Conservation (phyloP, 805 yeast species). For the Metschnikowia sp. region DNA sequence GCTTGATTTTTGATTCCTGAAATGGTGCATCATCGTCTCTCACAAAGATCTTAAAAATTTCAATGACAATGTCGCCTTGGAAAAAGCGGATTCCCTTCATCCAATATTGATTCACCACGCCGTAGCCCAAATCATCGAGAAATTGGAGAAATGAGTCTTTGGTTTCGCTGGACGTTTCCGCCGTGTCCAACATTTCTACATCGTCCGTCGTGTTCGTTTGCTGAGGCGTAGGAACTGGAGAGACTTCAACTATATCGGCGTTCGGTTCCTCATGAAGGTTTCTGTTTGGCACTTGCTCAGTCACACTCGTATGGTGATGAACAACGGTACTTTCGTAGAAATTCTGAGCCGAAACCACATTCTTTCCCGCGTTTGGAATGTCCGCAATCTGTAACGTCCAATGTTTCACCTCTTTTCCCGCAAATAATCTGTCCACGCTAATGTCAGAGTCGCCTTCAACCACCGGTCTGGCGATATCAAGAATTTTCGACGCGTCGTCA, state of each 20-base stretch:
- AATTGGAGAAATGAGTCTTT: slow-evolving; percentile 40
- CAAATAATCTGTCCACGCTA: slow-evolving; percentile 30
- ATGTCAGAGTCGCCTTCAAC: slow-evolving; percentile 19
- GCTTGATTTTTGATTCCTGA: slow-evolving; percentile 25
- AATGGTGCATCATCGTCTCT: slow-evolving; percentile 28
- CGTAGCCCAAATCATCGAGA: slow-evolving; percentile 69
- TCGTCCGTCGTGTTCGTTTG: background rate
- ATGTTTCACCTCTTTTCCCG: slow-evolving; percentile 24
- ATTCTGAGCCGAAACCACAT: slow-evolving; percentile 59
- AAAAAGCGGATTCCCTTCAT: slow-evolving; percentile 59
- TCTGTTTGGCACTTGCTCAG: background rate
- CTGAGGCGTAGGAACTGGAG: background rate
- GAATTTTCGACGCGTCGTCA: slow-evolving; percentile 19
- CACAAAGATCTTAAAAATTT: slow-evolving; percentile 47
- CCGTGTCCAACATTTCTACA: background rate
- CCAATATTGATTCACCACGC: slow-evolving; percentile 59
- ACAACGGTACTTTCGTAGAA: slow-evolving; percentile 58
- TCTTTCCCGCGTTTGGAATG: slow-evolving; percentile 72
- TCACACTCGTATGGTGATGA: slow-evolving; percentile 41
- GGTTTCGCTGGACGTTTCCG: background rate
- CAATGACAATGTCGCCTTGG: slow-evolving; percentile 58
- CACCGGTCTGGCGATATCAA: slow-evolving; percentile 28
- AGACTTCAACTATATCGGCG: background rate
- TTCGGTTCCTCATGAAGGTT: background rate
- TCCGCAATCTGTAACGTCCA: slow-evolving; percentile 70